phyloP scores from a whole-genome alignment of 1,139 yeast genomes.

The Suhomyces panamericanus region DNA sequence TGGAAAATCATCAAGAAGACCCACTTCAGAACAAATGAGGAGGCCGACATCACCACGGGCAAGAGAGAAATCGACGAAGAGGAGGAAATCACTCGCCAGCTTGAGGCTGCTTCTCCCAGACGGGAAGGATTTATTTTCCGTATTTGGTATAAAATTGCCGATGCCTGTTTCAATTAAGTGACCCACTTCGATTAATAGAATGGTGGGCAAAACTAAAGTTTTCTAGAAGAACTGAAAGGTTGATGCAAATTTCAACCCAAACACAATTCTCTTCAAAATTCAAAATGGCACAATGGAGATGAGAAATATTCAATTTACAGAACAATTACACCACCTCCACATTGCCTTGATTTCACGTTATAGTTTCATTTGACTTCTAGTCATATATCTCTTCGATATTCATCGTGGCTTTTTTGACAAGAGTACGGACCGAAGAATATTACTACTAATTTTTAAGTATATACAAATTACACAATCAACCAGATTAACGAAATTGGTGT shows the following conservation, averaged over 20 bases:
- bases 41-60: conserved; percentile 41
- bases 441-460: too few relatives aligned
- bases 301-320: too few relatives aligned
- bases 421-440: too few relatives aligned
- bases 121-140: conserved; percentile 24
- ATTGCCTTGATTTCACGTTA: too few relatives aligned
- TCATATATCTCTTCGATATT: too few relatives aligned
- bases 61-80: conserved; percentile 37
- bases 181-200: not conserved
- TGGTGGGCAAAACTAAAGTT: not conserved
- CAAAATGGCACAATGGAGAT: too few relatives aligned
- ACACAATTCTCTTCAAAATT: too few relatives aligned
- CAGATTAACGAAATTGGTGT: too few relatives aligned
- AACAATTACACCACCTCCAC: too few relatives aligned
- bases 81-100: conserved; percentile 28
- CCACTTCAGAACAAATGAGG: conserved; percentile 29
- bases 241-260: not conserved
- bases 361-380: too few relatives aligned
- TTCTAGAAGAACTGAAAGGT: not conserved
- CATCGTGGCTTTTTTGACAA: too few relatives aligned
- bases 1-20: conserved; percentile 42
- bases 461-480: too few relatives aligned
- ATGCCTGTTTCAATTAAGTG: conserved; percentile 19
- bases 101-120: conserved; percentile 20
- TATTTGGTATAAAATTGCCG: conserved; percentile 19